Conservation (phyloP, 768 basidiomycete species). For the Pleurotus eryngii region DNA sequence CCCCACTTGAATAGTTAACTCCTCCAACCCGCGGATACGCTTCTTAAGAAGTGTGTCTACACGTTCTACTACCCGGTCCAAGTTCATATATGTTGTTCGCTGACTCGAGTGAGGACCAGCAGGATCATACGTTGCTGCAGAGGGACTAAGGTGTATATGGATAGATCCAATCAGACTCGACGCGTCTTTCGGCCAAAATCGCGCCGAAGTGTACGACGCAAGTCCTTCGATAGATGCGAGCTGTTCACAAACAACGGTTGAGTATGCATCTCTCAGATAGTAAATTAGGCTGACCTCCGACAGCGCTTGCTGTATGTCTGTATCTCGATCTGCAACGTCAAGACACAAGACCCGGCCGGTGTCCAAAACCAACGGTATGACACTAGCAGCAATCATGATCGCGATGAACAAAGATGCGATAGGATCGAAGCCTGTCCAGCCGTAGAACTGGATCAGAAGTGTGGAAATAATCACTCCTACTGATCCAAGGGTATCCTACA, state of each 20-base stretch:
- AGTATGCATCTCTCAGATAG: background rate
- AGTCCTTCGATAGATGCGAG: constrained; percentile 75
- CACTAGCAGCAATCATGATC: constrained; percentile 89
- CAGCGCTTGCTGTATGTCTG: constrained; percentile 54
- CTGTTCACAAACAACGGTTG: constrained; percentile 45
- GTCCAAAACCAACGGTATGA: constrained; percentile 92
- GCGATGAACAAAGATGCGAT: constrained; percentile 98
- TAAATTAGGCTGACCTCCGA: constrained; percentile 47
- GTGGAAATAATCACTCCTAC: constrained; percentile 98
- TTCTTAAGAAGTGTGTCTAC: constrained; percentile 72
- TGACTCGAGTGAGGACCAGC: constrained; percentile 46
- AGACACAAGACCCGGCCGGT: constrained; percentile 85
- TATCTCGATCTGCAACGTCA: constrained; percentile 69
- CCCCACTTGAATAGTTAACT: constrained; percentile 89
- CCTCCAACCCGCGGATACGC: constrained; percentile 78
- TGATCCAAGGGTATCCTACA: constrained; percentile 89
- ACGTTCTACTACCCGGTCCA: constrained; percentile 71
- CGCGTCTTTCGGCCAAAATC: constrained; percentile 97
- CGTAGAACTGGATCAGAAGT: constrained; percentile 89
- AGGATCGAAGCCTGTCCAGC: constrained; percentile 99
- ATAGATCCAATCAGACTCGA: constrained; percentile 85
- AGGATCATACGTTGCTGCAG: constrained; percentile 54
- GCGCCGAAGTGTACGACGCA: constrained; percentile 71
- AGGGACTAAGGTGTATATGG: constrained; percentile 79
- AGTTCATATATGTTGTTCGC: constrained; percentile 43